phyloP scores from a whole-genome alignment of 805 yeast genomes.

The Clavispora santaluciae region DNA sequence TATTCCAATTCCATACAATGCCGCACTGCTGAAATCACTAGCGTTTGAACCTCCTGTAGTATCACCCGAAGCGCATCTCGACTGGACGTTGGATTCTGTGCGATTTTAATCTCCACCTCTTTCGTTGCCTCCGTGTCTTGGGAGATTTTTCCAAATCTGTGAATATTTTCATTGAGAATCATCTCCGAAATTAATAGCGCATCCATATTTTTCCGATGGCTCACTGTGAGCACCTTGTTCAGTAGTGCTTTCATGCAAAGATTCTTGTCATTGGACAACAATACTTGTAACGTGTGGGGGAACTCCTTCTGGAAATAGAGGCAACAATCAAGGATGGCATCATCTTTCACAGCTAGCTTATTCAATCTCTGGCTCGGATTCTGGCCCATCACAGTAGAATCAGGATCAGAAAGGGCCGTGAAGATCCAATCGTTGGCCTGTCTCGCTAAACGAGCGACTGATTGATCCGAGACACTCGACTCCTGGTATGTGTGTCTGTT shows the following conservation, averaged over 20 bases:
- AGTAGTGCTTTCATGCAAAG: conserved; percentile 73
- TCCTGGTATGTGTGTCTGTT: conserved; percentile 11
- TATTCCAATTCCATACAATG: conserved; percentile 49
- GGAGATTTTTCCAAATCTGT: conserved; percentile 18
- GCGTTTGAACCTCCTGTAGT: conserved; percentile 35
- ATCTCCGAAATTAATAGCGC: conserved; percentile 39
- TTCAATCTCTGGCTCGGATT: conserved; percentile 50
- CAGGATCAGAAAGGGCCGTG: conserved; percentile 46
- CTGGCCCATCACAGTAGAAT: conserved; percentile 60
- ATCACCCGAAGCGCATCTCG: conserved; percentile 21
- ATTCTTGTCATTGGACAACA: conserved; percentile 80
- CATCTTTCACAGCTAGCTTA: conserved; percentile 53
- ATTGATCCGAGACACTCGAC: conserved; percentile 2
- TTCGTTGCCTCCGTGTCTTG: conserved; percentile 1
- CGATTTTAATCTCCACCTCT: conserved; percentile 7
- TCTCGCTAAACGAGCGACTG: conserved; percentile 58
- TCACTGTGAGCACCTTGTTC: conserved; percentile 61
- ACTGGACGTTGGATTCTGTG: not conserved
- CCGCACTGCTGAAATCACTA: conserved; percentile 45
- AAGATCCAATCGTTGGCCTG: conserved; percentile 79
- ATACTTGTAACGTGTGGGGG: conserved; percentile 41
- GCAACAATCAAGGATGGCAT: conserved; percentile 83
- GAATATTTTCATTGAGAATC: conserved; percentile 33
- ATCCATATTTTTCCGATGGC: conserved; percentile 42
- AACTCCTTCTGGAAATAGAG: conserved; percentile 47